phyloP scores from a whole-genome alignment of 2,329 filamentous ascomycete species.

The Parastagonospora nodorum region DNA sequence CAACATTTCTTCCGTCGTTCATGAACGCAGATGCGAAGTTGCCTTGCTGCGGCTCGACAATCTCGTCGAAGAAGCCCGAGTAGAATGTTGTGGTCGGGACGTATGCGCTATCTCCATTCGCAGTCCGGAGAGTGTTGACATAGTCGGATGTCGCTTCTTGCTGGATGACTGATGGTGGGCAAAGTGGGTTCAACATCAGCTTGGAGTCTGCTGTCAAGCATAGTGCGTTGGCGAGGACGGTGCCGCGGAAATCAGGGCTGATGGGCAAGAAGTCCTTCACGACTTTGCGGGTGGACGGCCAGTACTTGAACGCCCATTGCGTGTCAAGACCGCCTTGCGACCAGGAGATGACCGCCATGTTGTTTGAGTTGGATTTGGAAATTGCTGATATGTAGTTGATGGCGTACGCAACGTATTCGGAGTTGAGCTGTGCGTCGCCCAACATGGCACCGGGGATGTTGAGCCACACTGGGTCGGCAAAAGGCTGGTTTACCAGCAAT shows the following conservation, averaged over 20 bases:
- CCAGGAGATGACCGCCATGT: conserved; percentile 55
- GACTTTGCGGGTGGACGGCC: conserved; percentile 54
- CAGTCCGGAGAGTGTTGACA: conserved; percentile 49
- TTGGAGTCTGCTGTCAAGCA: conserved; percentile 24
- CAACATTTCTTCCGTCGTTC: conserved; percentile 50
- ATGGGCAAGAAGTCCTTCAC: conserved; percentile 59
- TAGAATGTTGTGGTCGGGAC: conserved; percentile 62
- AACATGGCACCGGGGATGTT: conserved; percentile 58
- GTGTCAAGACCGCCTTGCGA: conserved; percentile 61
- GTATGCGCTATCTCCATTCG: conserved; percentile 58
- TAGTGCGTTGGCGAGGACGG: conserved; percentile 42
- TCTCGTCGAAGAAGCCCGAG: conserved; percentile 55
- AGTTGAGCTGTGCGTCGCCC: conserved; percentile 56
- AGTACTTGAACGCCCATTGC: conserved; percentile 65
- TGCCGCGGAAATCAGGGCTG: conserved; percentile 60
- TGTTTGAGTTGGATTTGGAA: conserved; percentile 15
- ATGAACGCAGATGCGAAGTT: conserved; percentile 54
- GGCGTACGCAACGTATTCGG: conserved; percentile 63
- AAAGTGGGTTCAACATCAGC: conserved; percentile 25
- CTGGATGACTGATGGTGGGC: conserved; percentile 53
- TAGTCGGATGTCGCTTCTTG: conserved; percentile 54
- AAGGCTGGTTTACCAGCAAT: conserved; percentile 44
- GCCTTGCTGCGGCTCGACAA: conserved; percentile 58
- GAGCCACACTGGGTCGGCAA: conserved; percentile 55
- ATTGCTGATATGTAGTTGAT: conserved; percentile 60